Percentiles rank a stretch among this genome's conserved stretches.
phyloP scores from a whole-genome alignment of 805 yeast genomes.

The Brettanomyces bruxellensis region DNA sequence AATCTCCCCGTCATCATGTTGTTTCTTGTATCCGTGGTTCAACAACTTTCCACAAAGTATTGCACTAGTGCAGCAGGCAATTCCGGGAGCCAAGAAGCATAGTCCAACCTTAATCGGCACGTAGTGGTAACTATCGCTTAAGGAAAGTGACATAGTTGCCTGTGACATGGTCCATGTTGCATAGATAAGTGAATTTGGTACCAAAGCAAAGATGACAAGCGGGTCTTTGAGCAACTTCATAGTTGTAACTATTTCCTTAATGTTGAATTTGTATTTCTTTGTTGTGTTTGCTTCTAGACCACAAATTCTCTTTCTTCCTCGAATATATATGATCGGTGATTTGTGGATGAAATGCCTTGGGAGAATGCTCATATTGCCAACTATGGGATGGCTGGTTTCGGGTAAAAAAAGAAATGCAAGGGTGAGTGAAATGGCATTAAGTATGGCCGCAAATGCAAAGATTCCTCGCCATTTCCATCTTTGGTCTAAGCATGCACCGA shows the following conservation, averaged over 20 bases:
- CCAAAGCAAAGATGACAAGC: conserved; percentile 31
- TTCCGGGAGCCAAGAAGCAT: conserved; percentile 71
- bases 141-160: conserved; percentile 51
- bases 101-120: conserved; percentile 53
- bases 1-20: conserved; percentile 22
- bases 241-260: conserved; percentile 21
- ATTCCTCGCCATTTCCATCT: conserved; percentile 64
- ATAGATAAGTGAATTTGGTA: conserved; percentile 56
- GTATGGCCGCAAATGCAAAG: conserved; percentile 64
- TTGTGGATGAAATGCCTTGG: conserved; percentile 36
- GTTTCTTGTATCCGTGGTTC: conserved; percentile 38
- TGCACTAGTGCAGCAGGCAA: conserved; percentile 55
- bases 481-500: conserved; percentile 46
- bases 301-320: conserved; percentile 21
- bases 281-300: conserved; percentile 19
- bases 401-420: conserved; percentile 35
- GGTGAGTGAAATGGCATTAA: conserved; percentile 43
- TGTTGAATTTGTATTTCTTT: conserved; percentile 9
- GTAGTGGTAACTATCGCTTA: conserved; percentile 42
- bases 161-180: conserved; percentile 62
- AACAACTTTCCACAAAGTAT: conserved; percentile 46
- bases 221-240: conserved; percentile 8
- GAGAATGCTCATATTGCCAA: conserved; percentile 62
- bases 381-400: conserved; percentile 64
- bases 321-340: conserved; percentile 33